Evolutionary conservation across 208 protist genomes (phyloP).

Genomic region (Trypanosoma lewisi): DNA sequence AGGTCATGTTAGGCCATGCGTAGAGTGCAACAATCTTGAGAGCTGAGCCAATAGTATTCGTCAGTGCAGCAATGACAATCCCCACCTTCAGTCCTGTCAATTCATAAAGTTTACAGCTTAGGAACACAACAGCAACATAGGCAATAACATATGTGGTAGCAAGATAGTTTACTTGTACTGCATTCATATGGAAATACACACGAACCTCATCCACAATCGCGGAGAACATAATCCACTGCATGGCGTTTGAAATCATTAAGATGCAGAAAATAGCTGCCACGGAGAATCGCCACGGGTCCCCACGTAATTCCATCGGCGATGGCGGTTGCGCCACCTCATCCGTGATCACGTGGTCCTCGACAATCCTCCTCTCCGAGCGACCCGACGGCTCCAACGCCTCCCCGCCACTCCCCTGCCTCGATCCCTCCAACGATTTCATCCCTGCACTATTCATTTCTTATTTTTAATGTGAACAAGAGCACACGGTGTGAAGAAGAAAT

Average conservation of each 20-base stretch:
- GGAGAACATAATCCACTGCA: conserved; percentile 74
- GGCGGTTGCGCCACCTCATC: neutral
- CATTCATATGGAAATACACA: conserved; percentile 54
- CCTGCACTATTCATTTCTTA: neutral
- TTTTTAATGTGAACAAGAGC: no score
- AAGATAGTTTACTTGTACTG: conserved; percentile 68
- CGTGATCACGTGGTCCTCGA: neutral
- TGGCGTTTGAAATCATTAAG: conserved; percentile 63
- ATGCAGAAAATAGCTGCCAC: conserved; percentile 54
- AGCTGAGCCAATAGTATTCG: conserved; percentile 51
- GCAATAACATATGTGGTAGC: conserved; percentile 73
- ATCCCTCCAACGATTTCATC: neutral
- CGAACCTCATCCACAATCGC: conserved; percentile 55
- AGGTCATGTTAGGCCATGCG: conserved; percentile 47
- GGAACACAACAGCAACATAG: conserved; percentile 71
- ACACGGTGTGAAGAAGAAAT: no score
- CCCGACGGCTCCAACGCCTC: neutral
- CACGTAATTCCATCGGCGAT: conserved; percentile 4
- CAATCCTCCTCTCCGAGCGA: neutral
- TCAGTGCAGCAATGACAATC: conserved; percentile 41
- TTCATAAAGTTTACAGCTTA: conserved; percentile 83
- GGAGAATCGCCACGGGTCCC: conserved; percentile 54
- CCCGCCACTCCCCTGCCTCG: neutral
- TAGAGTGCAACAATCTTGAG: conserved; percentile 72
- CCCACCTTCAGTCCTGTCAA: conserved; percentile 58